Evolutionary conservation across 2,329 filamentous ascomycete species (phyloP).

Genomic region (Botrytis elliptica): DNA sequence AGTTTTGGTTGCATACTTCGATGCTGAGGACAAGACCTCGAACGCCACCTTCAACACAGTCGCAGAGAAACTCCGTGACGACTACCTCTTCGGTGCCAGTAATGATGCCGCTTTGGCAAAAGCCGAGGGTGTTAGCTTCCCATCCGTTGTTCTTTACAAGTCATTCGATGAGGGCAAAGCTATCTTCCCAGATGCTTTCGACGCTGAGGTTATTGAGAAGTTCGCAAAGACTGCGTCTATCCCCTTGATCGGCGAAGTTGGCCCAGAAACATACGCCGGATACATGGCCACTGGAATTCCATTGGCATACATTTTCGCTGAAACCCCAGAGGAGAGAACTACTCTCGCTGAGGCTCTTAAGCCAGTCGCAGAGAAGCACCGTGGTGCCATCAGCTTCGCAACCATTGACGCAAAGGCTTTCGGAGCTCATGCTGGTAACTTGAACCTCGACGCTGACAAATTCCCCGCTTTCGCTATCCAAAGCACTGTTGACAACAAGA

Average conservation of each 20-base stretch:
- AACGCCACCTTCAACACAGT: conserved; percentile 75
- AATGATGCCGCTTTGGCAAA: conserved; percentile 82
- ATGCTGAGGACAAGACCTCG: conserved; percentile 74
- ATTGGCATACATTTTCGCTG: conserved; percentile 96
- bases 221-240: conserved; percentile 85
- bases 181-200: conserved; percentile 77
- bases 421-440: conserved; percentile 91
- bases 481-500: conserved; percentile 91
- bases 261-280: conserved; percentile 90
- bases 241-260: conserved; percentile 91
- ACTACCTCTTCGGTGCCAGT: conserved; percentile 87
- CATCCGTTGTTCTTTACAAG: conserved; percentile 93
- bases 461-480: conserved; percentile 99
- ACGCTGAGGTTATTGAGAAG: conserved; percentile 71
- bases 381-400: conserved; percentile 94
- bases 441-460: conserved; percentile 93
- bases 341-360: conserved; percentile 75
- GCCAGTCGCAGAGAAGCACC: conserved; percentile 85
- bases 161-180: conserved; percentile 95
- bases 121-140: conserved; percentile 84
- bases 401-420: conserved; percentile 95
- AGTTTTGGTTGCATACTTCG: conserved; percentile 86
- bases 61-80: conserved; percentile 78
- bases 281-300: conserved; percentile 95
- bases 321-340: conserved; percentile 85